phyloP scores from a whole-genome alignment of 2,329 filamentous ascomycete species.

The Clonostachys solani region DNA sequence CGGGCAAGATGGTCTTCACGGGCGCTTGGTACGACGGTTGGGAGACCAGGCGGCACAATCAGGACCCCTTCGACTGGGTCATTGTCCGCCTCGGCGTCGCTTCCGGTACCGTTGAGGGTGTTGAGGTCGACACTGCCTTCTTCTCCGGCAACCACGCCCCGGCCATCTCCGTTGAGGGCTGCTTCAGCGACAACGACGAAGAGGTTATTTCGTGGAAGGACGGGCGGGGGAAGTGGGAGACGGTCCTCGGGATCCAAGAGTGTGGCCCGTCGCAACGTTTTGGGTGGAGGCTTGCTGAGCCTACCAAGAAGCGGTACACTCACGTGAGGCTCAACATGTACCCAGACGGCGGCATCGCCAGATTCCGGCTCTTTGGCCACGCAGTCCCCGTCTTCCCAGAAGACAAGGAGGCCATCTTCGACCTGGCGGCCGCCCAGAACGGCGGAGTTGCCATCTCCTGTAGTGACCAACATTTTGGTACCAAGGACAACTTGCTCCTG shows the following conservation, averaged over 20 bases:
- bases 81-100: slow-evolving; percentile 63
- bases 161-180: slow-evolving; percentile 72
- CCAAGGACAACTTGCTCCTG: slow-evolving; percentile 74
- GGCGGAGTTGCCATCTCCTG: slow-evolving; percentile 72
- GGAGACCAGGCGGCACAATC: slow-evolving; percentile 65
- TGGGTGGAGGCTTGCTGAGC: slow-evolving; percentile 61
- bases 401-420: slow-evolving; percentile 61
- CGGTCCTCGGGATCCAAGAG: slow-evolving; percentile 64
- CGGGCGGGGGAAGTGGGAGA: slow-evolving; percentile 61
- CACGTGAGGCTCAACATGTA: slow-evolving; percentile 83
- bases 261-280: slow-evolving; percentile 73
- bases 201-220: slow-evolving; percentile 61
- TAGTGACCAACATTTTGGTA: slow-evolving; percentile 82
- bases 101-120: slow-evolving; percentile 66
- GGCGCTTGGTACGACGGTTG: slow-evolving; percentile 70
- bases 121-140: slow-evolving; percentile 78
- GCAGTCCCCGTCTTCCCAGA: slow-evolving; percentile 73
- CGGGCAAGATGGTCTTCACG: slow-evolving; percentile 64
- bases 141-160: slow-evolving; percentile 83
- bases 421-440: slow-evolving; percentile 74
- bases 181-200: slow-evolving; percentile 60
- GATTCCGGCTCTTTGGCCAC: slow-evolving; percentile 73
- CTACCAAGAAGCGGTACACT: slow-evolving; percentile 65
- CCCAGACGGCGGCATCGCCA: slow-evolving; percentile 77
- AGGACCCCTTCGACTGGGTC: slow-evolving; percentile 62